Percentiles rank a stretch among this genome's conserved stretches.
These are phyloP conservation scores for Cyanodermella asteris DNA, from an alignment of 2,329 filamentous ascomycete species.

Conservation along the genomic window DNA sequence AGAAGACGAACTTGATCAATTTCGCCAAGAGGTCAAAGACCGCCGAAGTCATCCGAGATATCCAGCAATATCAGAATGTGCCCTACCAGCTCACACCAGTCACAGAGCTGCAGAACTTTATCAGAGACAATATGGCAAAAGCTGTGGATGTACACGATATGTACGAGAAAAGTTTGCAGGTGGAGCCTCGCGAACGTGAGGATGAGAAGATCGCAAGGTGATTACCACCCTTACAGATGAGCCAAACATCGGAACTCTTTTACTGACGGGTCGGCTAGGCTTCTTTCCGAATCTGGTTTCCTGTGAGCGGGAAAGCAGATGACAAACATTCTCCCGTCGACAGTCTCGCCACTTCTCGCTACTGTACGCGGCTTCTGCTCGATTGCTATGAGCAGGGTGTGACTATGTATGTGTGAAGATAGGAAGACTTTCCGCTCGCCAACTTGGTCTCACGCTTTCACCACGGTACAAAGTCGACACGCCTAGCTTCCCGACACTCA, in stretches of 20 bases:
- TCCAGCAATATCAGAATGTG: conserved; percentile 95
- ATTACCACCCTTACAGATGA: conserved; percentile 3
- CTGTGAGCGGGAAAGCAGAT: conserved; percentile 18
- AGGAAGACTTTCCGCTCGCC: too few species aligned
- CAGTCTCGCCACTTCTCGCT: too few species aligned
- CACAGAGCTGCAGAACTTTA: conserved; percentile 85
- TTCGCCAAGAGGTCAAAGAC: conserved; percentile 97
- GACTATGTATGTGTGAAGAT: too few species aligned
- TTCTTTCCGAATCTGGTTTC: conserved; percentile 33
- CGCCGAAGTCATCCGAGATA: conserved; percentile 92
- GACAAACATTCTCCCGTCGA: too few species aligned
- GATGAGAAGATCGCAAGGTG: conserved; percentile 99
- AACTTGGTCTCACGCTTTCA: too few species aligned
- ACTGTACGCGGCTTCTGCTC: too few species aligned
- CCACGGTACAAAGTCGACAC: too few species aligned
- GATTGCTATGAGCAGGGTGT: too few species aligned
- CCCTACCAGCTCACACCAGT: conserved; percentile 85
- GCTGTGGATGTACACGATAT: conserved; percentile 96
- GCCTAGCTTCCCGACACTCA: too few species aligned
- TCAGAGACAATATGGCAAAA: conserved; percentile 84
- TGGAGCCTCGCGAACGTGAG: conserved; percentile 88
- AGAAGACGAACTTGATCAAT: conserved; percentile 92
- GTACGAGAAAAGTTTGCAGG: conserved; percentile 88
- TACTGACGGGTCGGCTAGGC: conserved; percentile 14
- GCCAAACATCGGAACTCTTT: conserved; percentile 2